Conservation (phyloP, 352 stramenopile genomes). For the Globisporangium camurandrum region DNA sequence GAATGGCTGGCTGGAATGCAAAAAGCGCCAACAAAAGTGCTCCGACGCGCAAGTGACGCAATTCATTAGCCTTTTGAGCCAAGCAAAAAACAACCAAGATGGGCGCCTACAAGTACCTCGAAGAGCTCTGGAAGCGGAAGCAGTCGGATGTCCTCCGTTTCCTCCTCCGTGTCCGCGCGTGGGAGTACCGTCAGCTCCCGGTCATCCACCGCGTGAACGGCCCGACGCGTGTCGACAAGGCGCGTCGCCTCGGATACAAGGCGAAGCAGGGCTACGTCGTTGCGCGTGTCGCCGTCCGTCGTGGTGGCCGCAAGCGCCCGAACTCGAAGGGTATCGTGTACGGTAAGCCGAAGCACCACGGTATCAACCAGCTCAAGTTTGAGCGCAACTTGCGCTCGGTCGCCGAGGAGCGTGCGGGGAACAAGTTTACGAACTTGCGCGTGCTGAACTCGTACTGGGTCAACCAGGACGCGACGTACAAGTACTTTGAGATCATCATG, state of each 20-base stretch:
- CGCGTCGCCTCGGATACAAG: constrained; percentile 99
- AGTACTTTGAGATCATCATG: constrained; percentile 99
- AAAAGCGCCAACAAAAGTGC: too few species aligned
- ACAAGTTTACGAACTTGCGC: constrained; percentile 96
- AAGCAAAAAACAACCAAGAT: constrained; percentile 79
- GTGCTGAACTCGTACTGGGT: constrained; percentile 99
- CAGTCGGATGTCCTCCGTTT: constrained; percentile 99
- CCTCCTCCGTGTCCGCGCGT: constrained; percentile 96
- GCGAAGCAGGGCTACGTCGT: constrained; percentile 99
- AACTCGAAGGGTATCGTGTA: constrained; percentile 99
- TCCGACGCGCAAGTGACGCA: neutral
- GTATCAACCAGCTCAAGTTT: constrained; percentile 99
- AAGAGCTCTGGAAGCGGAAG: constrained; percentile 99
- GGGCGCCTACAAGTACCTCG: constrained; percentile 99
- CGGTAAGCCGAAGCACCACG: constrained; percentile 99
- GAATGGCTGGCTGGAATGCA: too few species aligned
- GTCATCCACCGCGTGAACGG: constrained; percentile 93
- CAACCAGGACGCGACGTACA: constrained; percentile 99
- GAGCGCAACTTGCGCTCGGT: constrained; percentile 97
- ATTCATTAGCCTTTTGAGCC: constrained; percentile 31
- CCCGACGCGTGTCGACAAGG: constrained; percentile 98
- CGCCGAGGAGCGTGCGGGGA: constrained; percentile 97
- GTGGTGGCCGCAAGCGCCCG: constrained; percentile 98
- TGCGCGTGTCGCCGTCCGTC: constrained; percentile 95
- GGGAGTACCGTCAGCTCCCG: constrained; percentile 98